Percentiles rank a stretch among this genome's conserved stretches.
These are phyloP conservation scores for Saccharomyces cerevisiae DNA, from an alignment of 805 yeast genomes.

Conservation along the genomic window DNA sequence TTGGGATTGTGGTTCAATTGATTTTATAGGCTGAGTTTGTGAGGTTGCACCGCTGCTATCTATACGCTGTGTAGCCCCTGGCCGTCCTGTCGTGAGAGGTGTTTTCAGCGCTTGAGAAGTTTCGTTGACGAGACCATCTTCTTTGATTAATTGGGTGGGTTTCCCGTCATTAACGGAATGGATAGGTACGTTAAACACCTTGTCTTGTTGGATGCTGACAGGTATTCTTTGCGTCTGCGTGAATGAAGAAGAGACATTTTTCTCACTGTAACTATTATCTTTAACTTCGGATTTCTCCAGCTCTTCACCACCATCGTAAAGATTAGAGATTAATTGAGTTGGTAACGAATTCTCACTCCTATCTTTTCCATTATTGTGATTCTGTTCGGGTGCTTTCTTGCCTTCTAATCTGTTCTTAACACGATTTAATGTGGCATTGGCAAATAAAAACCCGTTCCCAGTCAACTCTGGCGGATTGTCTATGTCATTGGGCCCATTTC, in stretches of 20 bases:
- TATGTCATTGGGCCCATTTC: not conserved
- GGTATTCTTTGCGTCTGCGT: not conserved
- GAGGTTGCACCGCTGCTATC: not conserved
- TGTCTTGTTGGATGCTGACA: not conserved
- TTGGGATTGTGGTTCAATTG: not conserved
- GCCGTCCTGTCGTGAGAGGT: too few relatives aligned
- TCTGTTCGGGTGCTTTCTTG: not conserved
- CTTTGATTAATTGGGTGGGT: not conserved
- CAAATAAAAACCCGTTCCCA: constrained; percentile 22
- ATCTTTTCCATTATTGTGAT: not conserved
- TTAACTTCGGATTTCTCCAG: constrained; percentile 1
- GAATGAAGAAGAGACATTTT: not conserved
- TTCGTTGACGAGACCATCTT: not conserved
- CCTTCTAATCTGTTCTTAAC: constrained; percentile 21
- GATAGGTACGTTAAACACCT: not conserved
- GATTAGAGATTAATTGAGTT: constrained; percentile 11
- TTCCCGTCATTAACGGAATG: not conserved
- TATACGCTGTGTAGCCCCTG: not conserved
- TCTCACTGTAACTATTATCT: not conserved
- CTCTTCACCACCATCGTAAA: constrained; percentile 22
- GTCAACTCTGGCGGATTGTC: constrained; percentile 5
- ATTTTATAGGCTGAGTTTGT: not conserved
- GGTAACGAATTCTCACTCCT: not conserved
- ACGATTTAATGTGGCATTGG: constrained; percentile 12
- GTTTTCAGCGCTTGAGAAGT: not conserved